Percentiles rank a stretch among this genome's conserved stretches.
These are phyloP conservation scores for Karstenula rhodostoma DNA, from an alignment of 2,329 filamentous ascomycete species.

Conservation along the genomic window DNA sequence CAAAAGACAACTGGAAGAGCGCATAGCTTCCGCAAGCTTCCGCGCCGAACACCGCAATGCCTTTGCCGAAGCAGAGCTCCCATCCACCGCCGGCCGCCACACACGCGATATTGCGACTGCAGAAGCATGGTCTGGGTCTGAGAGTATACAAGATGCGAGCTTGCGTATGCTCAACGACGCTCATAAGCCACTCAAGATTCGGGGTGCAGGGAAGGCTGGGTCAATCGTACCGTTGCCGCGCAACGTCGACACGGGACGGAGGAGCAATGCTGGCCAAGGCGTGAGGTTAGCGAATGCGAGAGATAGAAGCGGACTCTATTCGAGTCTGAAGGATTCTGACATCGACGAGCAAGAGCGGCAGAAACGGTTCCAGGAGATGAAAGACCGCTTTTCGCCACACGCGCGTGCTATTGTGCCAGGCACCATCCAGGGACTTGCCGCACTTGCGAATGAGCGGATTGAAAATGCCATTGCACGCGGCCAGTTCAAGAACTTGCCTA, in stretches of 20 bases:
- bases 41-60: constrained; percentile 61
- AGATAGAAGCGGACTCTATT: constrained; percentile 66
- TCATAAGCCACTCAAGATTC: constrained; percentile 60
- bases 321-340: constrained; percentile 60
- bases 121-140: constrained; percentile 79
- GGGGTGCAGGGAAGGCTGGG: constrained; percentile 27
- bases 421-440: constrained; percentile 78
- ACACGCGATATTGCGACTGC: constrained; percentile 73
- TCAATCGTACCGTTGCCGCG: constrained; percentile 35
- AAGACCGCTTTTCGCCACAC: constrained; percentile 79
- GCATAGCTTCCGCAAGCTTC: constrained; percentile 65
- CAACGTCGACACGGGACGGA: constrained; percentile 47
- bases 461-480: constrained; percentile 93
- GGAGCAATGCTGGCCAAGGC: constrained; percentile 47
- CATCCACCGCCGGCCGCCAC: constrained; percentile 70
- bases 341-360: constrained; percentile 77
- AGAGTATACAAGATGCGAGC: constrained; percentile 76
- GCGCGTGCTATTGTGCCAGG: constrained; percentile 79
- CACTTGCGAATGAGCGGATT: constrained; percentile 88
- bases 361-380: constrained; percentile 74
- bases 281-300: constrained; percentile 64
- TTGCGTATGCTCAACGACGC: constrained; percentile 78
- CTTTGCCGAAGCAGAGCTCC: constrained; percentile 62
- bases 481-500: constrained; percentile 81
- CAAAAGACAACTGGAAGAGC: constrained; percentile 65